phyloP scores from a whole-genome alignment of 768 basidiomycete species.

The Phlebiopsis flavidoalba region DNA sequence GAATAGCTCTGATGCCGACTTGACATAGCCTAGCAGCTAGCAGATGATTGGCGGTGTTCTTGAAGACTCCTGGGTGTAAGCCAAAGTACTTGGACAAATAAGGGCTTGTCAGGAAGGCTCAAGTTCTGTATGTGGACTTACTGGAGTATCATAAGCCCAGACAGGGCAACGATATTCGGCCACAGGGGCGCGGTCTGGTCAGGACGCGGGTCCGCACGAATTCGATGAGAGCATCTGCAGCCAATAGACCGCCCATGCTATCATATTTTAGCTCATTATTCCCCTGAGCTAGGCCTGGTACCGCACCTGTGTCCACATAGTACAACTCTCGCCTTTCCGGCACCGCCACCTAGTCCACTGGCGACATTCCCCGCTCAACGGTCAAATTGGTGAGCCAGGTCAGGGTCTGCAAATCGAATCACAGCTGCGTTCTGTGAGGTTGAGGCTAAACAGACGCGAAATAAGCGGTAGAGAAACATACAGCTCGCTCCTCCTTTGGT shows the following conservation, averaged over 20 bases:
- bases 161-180: conserved; percentile 83
- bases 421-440: conserved; percentile 66
- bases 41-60: conserved; percentile 76
- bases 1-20: conserved; percentile 58
- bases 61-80: conserved; percentile 80
- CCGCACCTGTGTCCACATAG: conserved; percentile 83
- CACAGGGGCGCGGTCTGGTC: conserved; percentile 67
- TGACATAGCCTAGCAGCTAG: conserved; percentile 65
- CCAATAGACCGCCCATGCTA: conserved; percentile 92
- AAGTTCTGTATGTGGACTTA: neutral
- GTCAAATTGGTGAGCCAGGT: conserved; percentile 91
- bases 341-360: conserved; percentile 70
- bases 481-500: conserved; percentile 90
- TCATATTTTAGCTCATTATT: neutral
- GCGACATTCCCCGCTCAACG: conserved; percentile 80
- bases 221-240: conserved; percentile 76
- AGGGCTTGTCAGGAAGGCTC: neutral
- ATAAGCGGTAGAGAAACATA: conserved; percentile 25
- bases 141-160: conserved; percentile 87
- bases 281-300: neutral
- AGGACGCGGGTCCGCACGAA: conserved; percentile 63
- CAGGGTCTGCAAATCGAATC: conserved; percentile 78
- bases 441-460: conserved; percentile 2
- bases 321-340: conserved; percentile 67
- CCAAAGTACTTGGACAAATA: conserved; percentile 67